Conservation (phyloP, 192 early-diverging fungal species). For the Umbelopsis ramanniana region DNA sequence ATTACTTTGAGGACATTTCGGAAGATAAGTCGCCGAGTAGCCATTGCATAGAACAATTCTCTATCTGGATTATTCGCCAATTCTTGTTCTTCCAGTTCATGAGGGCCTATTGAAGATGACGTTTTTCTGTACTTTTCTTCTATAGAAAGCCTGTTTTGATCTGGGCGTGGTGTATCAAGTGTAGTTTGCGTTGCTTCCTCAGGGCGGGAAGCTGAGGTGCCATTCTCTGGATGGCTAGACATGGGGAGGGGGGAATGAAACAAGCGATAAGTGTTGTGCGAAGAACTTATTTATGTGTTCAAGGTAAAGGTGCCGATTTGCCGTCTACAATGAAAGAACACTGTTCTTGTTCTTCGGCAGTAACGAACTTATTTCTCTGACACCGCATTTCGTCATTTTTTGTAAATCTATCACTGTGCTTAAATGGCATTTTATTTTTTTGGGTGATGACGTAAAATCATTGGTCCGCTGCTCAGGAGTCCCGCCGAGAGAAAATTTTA, state of each 20-base stretch:
- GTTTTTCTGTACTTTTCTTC: not conserved
- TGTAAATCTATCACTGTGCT: too few relatives aligned
- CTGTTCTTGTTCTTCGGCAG: too few relatives aligned
- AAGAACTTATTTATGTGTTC: not conserved
- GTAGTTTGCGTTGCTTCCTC: not conserved
- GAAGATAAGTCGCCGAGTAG: constrained; percentile 4
- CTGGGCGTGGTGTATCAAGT: not conserved
- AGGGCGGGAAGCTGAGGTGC: not conserved
- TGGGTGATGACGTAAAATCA: not conserved
- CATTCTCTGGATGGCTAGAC: not conserved
- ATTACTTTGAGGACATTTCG: constrained; percentile 13
- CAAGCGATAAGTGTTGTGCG: too few relatives aligned
- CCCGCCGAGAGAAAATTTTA: not conserved
- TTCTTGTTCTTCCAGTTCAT: constrained; percentile 13
- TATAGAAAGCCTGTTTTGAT: not conserved
- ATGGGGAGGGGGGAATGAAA: not conserved
- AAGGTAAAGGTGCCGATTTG: not conserved
- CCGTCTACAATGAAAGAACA: not conserved
- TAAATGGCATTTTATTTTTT: not conserved
- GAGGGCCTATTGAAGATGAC: not conserved
- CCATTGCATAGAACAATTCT: constrained; percentile 1
- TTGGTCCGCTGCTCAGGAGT: not conserved
- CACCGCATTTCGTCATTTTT: not conserved
- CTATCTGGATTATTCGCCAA: not conserved
- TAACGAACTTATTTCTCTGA: not conserved